Evolutionary conservation across 495 filamentous ascomycete species (phyloP), one percentile per base, ranked within the genome.

Genomic region (Penicillium malachiteum): DNA sequence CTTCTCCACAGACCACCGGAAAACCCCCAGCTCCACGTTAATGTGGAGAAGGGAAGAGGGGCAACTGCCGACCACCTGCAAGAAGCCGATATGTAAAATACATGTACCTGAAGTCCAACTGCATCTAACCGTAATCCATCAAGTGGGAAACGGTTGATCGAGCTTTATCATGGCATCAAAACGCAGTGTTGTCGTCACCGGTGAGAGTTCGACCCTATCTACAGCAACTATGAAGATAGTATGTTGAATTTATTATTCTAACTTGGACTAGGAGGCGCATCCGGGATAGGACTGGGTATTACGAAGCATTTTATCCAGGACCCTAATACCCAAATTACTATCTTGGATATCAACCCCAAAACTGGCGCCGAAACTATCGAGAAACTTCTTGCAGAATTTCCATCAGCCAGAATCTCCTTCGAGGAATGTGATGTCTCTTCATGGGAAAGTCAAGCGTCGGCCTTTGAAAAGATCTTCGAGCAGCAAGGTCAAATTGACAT

Each of bases 201-300:
- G 21, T 26, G 21, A 26, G 21, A 26, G 21, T 26, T 26, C 21
- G 4, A 26, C 21, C 1, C 4, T 26, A 26, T 26, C 1, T 4
- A 26, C 4, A 26, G 21, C 21, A 26, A 26, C 21, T 26, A 26
- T 26, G 21, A 4, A 26, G 4, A 26, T n/a, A n/a, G n/a, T 26
- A 4, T 26, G 21, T 26, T 26, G 4, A 4, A 26, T 26, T 26
- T 26, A 26, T 26, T 26, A 26, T 26, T 26, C 21, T 26, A 26
- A 26, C 21, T 26, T 26, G 2, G 21, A 26, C 54, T 42, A 71
- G 81, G 82, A 52, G 82, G 81, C 45, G 75, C 75, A 14, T 80
- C 77, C 47, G 82, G 81, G 11, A 81, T 84, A 32, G 82, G 82
- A 3, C 72, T 81, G 6, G 68, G 72, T 0, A 75, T 82, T 51